A percentile compares a stretch with the other conserved stretches of the same genome.
Conservation (phyloP, 495 filamentous ascomycete genomes). For the Lentithecium fluviatile region DNA sequence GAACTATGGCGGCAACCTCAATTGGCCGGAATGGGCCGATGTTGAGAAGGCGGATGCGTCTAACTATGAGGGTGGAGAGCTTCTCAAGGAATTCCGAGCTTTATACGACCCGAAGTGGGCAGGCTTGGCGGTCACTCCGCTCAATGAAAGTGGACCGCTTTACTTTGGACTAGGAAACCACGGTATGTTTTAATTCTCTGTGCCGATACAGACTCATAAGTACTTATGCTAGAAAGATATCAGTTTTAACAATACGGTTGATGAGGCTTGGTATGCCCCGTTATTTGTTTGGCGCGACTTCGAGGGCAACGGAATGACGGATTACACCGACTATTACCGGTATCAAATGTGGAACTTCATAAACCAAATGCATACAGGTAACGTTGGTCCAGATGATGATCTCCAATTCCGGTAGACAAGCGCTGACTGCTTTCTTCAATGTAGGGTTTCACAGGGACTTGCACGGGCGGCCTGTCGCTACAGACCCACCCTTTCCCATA, state of each 20-base stretch:
- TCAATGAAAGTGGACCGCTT: neutral
- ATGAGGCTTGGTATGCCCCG: neutral
- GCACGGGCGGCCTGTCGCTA: neutral
- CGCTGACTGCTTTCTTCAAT: neutral
- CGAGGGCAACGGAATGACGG: neutral
- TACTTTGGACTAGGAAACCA: constrained; percentile 16
- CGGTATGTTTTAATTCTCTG: no score
- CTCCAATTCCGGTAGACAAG: neutral
- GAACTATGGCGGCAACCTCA: no score
- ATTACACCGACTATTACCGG: neutral
- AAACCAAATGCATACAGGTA: constrained; percentile 13
- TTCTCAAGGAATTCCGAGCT: neutral
- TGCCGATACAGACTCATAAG: neutral
- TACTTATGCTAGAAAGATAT: neutral
- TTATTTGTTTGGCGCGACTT: neutral
- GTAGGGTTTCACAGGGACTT: no score
- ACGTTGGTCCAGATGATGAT: neutral
- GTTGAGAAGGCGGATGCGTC: no score
- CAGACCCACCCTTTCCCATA: neutral
- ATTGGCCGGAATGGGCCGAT: no score
- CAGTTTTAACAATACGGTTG: neutral
- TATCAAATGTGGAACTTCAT: constrained; percentile 21
- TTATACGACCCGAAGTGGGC: no score
- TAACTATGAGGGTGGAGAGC: neutral
- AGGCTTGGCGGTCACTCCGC: neutral